Evolutionary conservation across 2,329 filamentous ascomycete genomes (phyloP), one percentile per base, ranked within the genome.

Genomic region (Teratosphaeria viscida): DNA sequence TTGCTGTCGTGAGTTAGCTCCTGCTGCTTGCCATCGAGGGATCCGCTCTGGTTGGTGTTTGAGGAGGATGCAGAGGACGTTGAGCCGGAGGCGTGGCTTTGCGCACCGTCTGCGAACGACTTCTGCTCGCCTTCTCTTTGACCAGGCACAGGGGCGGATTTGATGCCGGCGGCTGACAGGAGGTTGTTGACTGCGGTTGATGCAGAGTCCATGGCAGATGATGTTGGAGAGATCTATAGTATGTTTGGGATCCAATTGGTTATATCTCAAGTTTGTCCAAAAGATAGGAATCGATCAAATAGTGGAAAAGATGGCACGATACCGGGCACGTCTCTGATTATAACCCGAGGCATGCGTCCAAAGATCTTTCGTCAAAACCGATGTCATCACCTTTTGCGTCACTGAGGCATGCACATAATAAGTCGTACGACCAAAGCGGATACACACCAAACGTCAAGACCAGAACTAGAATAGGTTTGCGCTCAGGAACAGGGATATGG

Each of bases 161-260:
- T 55, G 57, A 34, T 23, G 14, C 34, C 43, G 19, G 34, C 47
- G 39, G 23, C 57, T 29, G 47, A 55, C 57, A 59, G 55, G 52
- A 59, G 57, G 23, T 32, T 54, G 53, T 52, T 59, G 54, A 59
- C 47, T 55, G 57, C 57, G 19, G 52, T 49, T 6, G 57, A 55
- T 49, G 57, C 57, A 52, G 52, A 23, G 57, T 59, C 57, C 57
- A 59, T 59, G 35, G 39, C 34, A 34, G 52, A 35, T n/a, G 35
- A 16, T 56, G 6, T 43, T 23, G n/a, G 8, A 19, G 43, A n/a
- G 43, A 23, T 49, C 7, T 23, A 2, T 23, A 23, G 23, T 2
- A 23, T 23, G 23, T 23, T 23, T 23, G 19, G 19, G 19, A 19
- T 19, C 23, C 2, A 23, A 23, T 23, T 23, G 23, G 23, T 23